phyloP scores from a whole-genome alignment of 805 yeast genomes.

The Kodamaea laetipori region DNA sequence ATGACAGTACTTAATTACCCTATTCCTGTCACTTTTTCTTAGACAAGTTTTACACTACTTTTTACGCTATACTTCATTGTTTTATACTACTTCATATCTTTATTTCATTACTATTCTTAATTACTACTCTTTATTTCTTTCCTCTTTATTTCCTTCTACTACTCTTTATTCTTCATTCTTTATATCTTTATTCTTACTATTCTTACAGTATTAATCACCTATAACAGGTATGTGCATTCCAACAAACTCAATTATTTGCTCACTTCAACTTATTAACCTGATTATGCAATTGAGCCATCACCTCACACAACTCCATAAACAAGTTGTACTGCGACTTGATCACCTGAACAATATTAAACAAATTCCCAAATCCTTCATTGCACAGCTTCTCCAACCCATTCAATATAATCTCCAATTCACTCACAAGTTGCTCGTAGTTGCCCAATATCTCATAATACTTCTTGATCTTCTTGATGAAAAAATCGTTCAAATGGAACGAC shows the following conservation, averaged over 20 bases:
- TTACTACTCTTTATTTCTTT: too few relatives aligned
- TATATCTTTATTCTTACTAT: too few relatives aligned
- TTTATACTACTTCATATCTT: too few relatives aligned
- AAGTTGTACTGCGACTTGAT: conserved; percentile 67
- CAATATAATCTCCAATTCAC: conserved; percentile 58
- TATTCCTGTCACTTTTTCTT: too few relatives aligned
- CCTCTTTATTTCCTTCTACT: too few relatives aligned
- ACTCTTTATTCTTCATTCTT: too few relatives aligned
- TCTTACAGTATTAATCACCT: too few relatives aligned
- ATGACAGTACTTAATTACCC: too few relatives aligned
- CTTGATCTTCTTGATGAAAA: conserved; percentile 53
- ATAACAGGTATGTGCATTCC: too few relatives aligned
- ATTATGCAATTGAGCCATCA: conserved; percentile 67
- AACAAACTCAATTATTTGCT: neutral
- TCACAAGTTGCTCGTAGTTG: conserved; percentile 64
- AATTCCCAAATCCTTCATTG: conserved; percentile 42
- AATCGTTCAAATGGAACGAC: conserved; percentile 55
- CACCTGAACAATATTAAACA: conserved; percentile 55
- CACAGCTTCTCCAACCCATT: conserved; percentile 43
- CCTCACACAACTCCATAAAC: conserved; percentile 75
- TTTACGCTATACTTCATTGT: too few relatives aligned
- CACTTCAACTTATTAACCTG: conserved; percentile 26
- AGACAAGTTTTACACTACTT: too few relatives aligned
- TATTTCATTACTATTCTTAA: too few relatives aligned
- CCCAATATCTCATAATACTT: conserved; percentile 49